Evolutionary conservation across 2,329 filamentous ascomycete species (phyloP).

Genomic region (Hypoxylon sp.): DNA sequence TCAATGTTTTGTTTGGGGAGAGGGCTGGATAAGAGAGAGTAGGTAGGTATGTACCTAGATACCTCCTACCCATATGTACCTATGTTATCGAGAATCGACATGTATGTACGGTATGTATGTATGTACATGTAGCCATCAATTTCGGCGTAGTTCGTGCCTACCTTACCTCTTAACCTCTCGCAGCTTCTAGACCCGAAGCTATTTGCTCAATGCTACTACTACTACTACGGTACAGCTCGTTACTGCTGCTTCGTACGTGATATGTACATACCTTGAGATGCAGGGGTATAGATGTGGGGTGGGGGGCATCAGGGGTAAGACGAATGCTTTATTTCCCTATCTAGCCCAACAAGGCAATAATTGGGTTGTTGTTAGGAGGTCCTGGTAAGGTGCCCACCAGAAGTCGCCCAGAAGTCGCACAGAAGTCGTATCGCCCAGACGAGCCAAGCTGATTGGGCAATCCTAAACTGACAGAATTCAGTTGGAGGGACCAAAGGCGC

Average conservation of each 20-base stretch:
- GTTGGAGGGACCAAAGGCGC: background rate
- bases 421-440: background rate
- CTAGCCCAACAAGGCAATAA: conserved; percentile 18
- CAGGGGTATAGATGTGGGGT: conserved; percentile 15
- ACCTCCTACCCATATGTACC: background rate
- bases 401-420: too few relatives aligned
- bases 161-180: background rate
- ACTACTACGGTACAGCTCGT: conserved; percentile 11
- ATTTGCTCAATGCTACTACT: conserved; percentile 7
- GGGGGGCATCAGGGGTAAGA: conserved; percentile 13
- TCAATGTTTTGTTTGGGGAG: background rate
- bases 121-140: background rate
- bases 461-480: conserved; percentile 3
- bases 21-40: background rate
- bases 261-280: conserved; percentile 16
- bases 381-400: background rate
- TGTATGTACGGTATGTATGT: too few relatives aligned
- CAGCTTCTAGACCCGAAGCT: conserved; percentile 16
- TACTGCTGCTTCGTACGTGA: conserved; percentile 15
- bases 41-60: conserved; percentile 9
- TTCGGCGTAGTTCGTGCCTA: conserved; percentile 3
- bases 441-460: conserved; percentile 12
- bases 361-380: background rate
- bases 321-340: background rate
- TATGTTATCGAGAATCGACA: background rate